Base-by-base conservation (phyloP, 352 stramenopile species). In the Phytophthora citricola region DNA sequence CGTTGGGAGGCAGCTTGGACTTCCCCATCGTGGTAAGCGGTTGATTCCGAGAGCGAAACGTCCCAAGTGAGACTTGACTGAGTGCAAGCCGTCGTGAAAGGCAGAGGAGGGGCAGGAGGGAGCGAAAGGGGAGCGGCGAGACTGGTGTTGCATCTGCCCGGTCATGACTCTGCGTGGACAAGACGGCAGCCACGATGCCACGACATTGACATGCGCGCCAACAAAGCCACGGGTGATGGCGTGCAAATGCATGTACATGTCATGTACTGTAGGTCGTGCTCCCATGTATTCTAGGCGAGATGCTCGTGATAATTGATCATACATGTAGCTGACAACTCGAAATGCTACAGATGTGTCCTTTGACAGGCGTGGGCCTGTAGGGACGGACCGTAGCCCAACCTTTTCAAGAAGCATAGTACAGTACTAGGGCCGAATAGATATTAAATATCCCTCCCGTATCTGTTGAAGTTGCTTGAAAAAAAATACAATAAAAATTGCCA, bases 1-100 rank as follows among this genome's bases (percentile, higher is more conserved):
- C 56, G n/a, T 65, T 48, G 38, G 51, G 45, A n/a, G 71, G 67
- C 17, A 79, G 43, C 39, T 61, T 68, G 26, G 57, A 69, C 58
- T 70, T 60, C 24, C 17, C 63, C 63, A 72, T 72, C 15, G 41
- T 44, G 4, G 34, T 38, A 6, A 32, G 49, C 29, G 17, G 4
- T 20, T 38, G 20, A 20, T 3, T 32, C 9, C 26, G 20, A 52
- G n/a, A 24, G 27, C 31, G 41, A 12, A 59, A 49, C 2, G 20
- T 46, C 5, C 27, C 43, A 45, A 46, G 29, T 65, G 58, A 43
- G 46, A 45, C 41, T 14, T 31, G 36, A 41, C 32, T 12, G 24
- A 40, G 45, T 41, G 15, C 22, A 41, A 39, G 27, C 29, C 44
- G 48, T 34, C 39, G 39, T 27, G 48, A 41, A 26, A 34, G 12